phyloP scores from a whole-genome alignment of 768 basidiomycete genomes.

The Grammothele lineata region DNA sequence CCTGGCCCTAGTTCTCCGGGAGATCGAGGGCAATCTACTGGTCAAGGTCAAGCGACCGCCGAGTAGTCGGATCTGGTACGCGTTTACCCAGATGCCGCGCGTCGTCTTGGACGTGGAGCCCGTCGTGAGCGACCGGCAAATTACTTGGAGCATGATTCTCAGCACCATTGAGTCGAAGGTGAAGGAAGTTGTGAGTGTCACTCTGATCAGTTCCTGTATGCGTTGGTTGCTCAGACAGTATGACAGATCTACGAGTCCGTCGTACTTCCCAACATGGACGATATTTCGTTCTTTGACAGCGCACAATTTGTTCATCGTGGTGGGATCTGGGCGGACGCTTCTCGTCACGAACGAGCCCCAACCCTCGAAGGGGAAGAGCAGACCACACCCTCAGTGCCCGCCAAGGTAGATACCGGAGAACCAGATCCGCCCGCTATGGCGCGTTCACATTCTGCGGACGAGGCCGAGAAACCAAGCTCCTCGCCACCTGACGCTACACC shows the following conservation, averaged over 20 bases:
- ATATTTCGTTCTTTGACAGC: conserved; percentile 93
- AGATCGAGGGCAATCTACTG: conserved; percentile 87
- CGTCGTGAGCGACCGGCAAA: conserved; percentile 89
- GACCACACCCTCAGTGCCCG: conserved; percentile 20
- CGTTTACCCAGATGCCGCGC: conserved; percentile 84
- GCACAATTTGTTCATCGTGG: conserved; percentile 60
- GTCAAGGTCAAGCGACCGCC: conserved; percentile 93
- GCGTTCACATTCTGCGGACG: conserved; percentile 30
- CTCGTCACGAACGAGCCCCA: conserved; percentile 34
- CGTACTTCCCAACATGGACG: conserved; percentile 97
- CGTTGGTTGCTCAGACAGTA: background rate
- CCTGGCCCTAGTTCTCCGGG: conserved; percentile 82
- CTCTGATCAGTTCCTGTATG: conserved; percentile 1
- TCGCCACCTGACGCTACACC: conserved; percentile 23
- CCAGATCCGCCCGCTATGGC: conserved; percentile 13
- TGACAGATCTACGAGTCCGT: conserved; percentile 86
- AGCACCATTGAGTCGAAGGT: conserved; percentile 86
- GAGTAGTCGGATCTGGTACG: conserved; percentile 93
- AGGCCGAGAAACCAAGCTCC: conserved; percentile 10
- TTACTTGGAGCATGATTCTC: conserved; percentile 91
- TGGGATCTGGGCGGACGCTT: conserved; percentile 85
- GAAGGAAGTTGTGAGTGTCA: conserved; percentile 65
- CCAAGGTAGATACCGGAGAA: conserved; percentile 6
- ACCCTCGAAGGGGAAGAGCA: conserved; percentile 2
- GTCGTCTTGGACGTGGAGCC: conserved; percentile 91